Base-by-base conservation (phyloP, 441 rosid genomes). In the Aleurites moluccanus region DNA sequence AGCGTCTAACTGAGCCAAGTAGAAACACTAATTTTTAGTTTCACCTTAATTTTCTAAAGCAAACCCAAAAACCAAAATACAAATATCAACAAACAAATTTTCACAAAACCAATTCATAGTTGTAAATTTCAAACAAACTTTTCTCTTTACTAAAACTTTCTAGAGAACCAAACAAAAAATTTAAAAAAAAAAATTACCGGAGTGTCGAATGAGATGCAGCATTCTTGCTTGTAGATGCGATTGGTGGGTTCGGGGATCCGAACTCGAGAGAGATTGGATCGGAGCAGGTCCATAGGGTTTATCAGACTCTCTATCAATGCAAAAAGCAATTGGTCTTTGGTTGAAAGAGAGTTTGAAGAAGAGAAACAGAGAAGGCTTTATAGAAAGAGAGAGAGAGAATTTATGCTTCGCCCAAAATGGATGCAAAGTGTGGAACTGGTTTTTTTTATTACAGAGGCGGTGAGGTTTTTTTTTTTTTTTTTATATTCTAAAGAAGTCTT, bases 191-290 rank as follows among this genome's bases (percentile, higher is more conserved):
- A 40, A 35, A 65, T 35, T 86, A 95, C 97, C 86, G 95, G 97
- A 79, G 97, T 84, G 67, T 92, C 99, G 84, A 90, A 95, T 76
- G 98, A 88, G 86, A 93, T 66, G 87, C 98, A 92, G 80, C 99
- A 96, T 84, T 96, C 98, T 21, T 92, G 92, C 82, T 96, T 95
- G 90, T 89, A 95, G 90, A 92, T 86, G 77, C 98, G 99, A 72
- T 89, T 91, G 67, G 99, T 95, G 4, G 98, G 99, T 78, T 93
- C 98, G 3, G 98, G 98, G 83, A 95, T 92, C 89, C 97, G 98
- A 78, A 96, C 99, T 76, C 98, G 91, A 73, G 91, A 89, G 69
- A 96, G 92, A 80, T 88, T 88, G 72, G 97, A 91, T 85, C 98
- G 97, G 84, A 96, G 96, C 66, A 88, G 78, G 61, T 93, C 99